Evolutionary conservation across 2,329 filamentous ascomycete genomes (phyloP).

Genomic region (Amauroascus verrucosus): DNA sequence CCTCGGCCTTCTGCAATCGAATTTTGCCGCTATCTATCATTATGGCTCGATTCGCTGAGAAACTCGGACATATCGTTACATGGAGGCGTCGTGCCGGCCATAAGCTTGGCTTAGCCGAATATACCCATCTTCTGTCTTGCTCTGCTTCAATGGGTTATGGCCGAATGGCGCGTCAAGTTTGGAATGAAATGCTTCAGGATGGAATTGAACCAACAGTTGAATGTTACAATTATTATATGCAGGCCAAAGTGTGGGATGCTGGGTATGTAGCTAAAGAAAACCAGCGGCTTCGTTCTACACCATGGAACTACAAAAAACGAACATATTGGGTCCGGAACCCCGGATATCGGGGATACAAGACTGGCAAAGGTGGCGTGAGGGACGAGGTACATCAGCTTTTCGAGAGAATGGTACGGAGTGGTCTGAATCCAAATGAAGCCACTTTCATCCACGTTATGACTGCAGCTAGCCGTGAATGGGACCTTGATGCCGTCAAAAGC

Average conservation of each 20-base stretch:
- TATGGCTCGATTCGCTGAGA: constrained; percentile 32
- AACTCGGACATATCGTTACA: constrained; percentile 31
- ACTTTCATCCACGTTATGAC: constrained; percentile 46
- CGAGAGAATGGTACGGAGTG: constrained; percentile 38
- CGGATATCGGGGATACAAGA: constrained; percentile 26
- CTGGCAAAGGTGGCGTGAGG: constrained; percentile 26
- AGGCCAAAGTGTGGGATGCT: constrained; percentile 40
- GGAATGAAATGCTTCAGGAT: constrained; percentile 36
- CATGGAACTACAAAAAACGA: constrained; percentile 25
- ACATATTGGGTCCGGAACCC: constrained; percentile 6
- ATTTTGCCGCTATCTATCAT: constrained; percentile 30
- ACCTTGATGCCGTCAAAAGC: constrained; percentile 37
- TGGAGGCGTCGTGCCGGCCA: constrained; percentile 31
- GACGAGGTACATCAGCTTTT: constrained; percentile 35
- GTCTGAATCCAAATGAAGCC: constrained; percentile 40
- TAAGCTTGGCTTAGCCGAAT: constrained; percentile 38
- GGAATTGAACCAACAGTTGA: constrained; percentile 36
- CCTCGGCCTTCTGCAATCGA: constrained; percentile 36
- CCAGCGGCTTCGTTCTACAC: constrained; percentile 31
- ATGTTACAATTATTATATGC: constrained; percentile 49
- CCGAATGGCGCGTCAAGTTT: constrained; percentile 37
- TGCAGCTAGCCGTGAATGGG: constrained; percentile 44
- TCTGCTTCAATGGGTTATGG: constrained; percentile 41
- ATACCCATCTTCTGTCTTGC: constrained; percentile 44
- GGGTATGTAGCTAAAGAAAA: constrained; percentile 32